Evolutionary conservation across 306 rosid genomes (phyloP).

Genomic region (Rosa rugosa): DNA sequence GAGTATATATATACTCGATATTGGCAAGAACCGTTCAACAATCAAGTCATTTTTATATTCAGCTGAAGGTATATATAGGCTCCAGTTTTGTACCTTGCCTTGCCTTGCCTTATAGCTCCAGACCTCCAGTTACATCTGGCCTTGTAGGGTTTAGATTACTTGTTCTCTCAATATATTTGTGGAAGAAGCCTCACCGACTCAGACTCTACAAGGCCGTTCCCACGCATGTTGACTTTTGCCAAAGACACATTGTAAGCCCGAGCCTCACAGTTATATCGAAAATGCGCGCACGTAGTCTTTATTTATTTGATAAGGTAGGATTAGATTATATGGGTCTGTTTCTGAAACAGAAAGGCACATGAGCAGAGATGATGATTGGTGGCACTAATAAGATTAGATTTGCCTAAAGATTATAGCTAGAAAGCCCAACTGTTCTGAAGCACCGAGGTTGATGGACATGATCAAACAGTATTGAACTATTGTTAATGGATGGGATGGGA

Average conservation of each 20-base stretch:
- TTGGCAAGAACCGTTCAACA: not conserved
- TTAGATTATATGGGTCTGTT: too few relatives aligned
- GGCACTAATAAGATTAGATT: not conserved
- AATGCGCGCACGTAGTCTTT: too few relatives aligned
- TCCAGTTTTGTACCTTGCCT: too few relatives aligned
- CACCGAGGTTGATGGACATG: too few relatives aligned
- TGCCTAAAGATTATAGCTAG: not conserved
- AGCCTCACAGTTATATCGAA: too few relatives aligned
- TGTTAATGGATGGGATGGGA: too few relatives aligned
- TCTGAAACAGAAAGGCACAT: not conserved
- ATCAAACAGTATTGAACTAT: not conserved
- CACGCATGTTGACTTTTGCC: too few relatives aligned
- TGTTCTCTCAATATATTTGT: not conserved
- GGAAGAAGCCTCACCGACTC: not conserved
- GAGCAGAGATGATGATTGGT: not conserved
- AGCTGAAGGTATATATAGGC: too few relatives aligned
- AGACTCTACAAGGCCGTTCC: not conserved
- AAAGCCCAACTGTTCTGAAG: not conserved
- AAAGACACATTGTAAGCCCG: too few relatives aligned
- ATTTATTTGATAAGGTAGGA: too few relatives aligned
- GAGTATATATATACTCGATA: not conserved
- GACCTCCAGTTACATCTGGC: not conserved
- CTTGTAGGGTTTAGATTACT: too few relatives aligned
- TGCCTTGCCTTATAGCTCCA: too few relatives aligned
- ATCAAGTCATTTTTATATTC: not conserved